Percentiles rank a stretch among this genome's conserved stretches.
phyloP scores from a whole-genome alignment of 306 rosid genomes.

The Lupinus albus region DNA sequence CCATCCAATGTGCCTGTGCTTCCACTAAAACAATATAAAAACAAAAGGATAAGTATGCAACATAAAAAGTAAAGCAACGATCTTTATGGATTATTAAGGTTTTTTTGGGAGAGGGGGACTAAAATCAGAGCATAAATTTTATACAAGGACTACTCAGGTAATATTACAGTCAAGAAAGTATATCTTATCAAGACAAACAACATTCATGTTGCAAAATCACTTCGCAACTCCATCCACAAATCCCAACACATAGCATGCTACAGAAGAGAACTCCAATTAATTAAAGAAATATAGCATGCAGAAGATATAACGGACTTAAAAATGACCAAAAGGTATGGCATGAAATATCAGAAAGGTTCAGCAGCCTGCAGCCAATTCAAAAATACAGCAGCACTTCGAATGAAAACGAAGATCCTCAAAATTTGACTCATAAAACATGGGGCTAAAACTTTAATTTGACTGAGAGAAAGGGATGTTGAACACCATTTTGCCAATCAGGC shows the following conservation, averaged over 20 bases:
- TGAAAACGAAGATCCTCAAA: slow-evolving; percentile 28
- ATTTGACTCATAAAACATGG: neutral
- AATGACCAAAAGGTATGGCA: slow-evolving; percentile 18
- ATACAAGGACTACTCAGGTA: slow-evolving; percentile 1
- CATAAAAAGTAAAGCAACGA: slow-evolving; percentile 19
- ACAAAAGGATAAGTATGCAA: slow-evolving; percentile 27
- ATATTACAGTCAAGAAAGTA: slow-evolving; percentile 21
- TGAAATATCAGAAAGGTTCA: slow-evolving; percentile 27
- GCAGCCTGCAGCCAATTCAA: slow-evolving; percentile 10
- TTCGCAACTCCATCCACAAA: slow-evolving; percentile 13
- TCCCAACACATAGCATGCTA: slow-evolving; percentile 15
- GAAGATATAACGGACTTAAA: neutral
- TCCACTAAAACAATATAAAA: slow-evolving; percentile 44
- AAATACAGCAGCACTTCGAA: slow-evolving; percentile 30
- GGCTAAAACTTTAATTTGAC: slow-evolving; percentile 20
- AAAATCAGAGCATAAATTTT: slow-evolving; percentile 16
- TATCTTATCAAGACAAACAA: slow-evolving; percentile 22
- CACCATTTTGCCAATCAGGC: slow-evolving; percentile 3
- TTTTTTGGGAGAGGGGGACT: neutral
- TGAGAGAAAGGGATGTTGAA: slow-evolving; percentile 8
- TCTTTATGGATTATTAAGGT: slow-evolving; percentile 3
- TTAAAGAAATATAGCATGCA: neutral
- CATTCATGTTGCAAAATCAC: slow-evolving; percentile 22
- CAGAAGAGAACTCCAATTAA: slow-evolving; percentile 29
- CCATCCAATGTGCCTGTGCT: slow-evolving; percentile 50